Percentiles rank a stretch among this genome's conserved stretches.
These are phyloP conservation scores for Camelina hispida DNA, from an alignment of 345 rosid genomes.

Conservation along the genomic window DNA sequence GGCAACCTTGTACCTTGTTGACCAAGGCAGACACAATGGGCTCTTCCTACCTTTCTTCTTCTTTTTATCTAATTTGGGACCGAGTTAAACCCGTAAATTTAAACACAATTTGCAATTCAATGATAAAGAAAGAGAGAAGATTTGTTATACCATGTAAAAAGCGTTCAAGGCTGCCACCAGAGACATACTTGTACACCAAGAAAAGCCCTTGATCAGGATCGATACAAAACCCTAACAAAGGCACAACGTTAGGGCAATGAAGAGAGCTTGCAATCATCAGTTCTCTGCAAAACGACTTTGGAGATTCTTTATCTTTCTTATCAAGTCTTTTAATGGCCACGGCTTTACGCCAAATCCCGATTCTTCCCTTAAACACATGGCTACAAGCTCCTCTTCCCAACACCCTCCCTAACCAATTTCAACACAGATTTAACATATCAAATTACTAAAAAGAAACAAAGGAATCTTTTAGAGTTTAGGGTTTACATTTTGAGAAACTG, in stretches of 20 bases:
- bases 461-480: not conserved
- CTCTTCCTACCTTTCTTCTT: slow-evolving; percentile 61
- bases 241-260: slow-evolving; percentile 67
- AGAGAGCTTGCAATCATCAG: slow-evolving; percentile 98
- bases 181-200: slow-evolving; percentile 89
- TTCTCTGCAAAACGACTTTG: slow-evolving; percentile 95
- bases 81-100: not conserved
- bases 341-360: slow-evolving; percentile 70
- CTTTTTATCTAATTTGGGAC: slow-evolving; percentile 59
- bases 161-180: slow-evolving; percentile 88
- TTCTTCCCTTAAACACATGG: slow-evolving; percentile 85
- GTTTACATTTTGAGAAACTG: slow-evolving; percentile 80
- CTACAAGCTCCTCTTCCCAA: slow-evolving; percentile 97
- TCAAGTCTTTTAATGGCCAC: slow-evolving; percentile 87
- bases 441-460: no score
- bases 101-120: not conserved
- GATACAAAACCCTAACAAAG: slow-evolving; percentile 88
- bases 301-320: slow-evolving; percentile 82
- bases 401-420: slow-evolving; percentile 64
- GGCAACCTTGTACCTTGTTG: slow-evolving; percentile 79
- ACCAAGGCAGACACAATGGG: slow-evolving; percentile 61
- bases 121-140: not conserved
- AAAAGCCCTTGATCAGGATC: slow-evolving; percentile 88
- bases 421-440: slow-evolving; percentile 1
- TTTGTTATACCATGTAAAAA: slow-evolving; percentile 68